Conservation (phyloP, 176 grass and related monocot genomes). For the Zea mays region Zm-B73-REFERENCE-NAM-5.0 NC_050099.1:31056001-31056500, state of each 20-base stretch:
- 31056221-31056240: neutral
- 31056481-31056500: neutral
- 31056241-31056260: conserved; percentile 21
- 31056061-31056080: neutral
- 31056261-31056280: conserved; percentile 37
- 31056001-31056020: too few relatives aligned
- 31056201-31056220: conserved; percentile 7
- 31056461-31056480: neutral
- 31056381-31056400: conserved; percentile 11
- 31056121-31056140: conserved; percentile 92
- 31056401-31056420: neutral
- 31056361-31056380: conserved; percentile 67
- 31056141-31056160: conserved; percentile 80
- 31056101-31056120: conserved; percentile 96
- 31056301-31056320: conserved; percentile 97
- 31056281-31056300: conserved; percentile 77
- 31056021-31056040: conserved; percentile 3
- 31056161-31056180: conserved; percentile 82
- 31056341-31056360: conserved; percentile 92
- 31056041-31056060: conserved; percentile 3
- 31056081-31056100: conserved; percentile 51
- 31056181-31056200: conserved; percentile 14
- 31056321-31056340: conserved; percentile 79
- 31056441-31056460: neutral
- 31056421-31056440: conserved; percentile 4